phyloP scores from a whole-genome alignment of 768 basidiomycete genomes.

The Kwoniella newhampshirensis region DNA sequence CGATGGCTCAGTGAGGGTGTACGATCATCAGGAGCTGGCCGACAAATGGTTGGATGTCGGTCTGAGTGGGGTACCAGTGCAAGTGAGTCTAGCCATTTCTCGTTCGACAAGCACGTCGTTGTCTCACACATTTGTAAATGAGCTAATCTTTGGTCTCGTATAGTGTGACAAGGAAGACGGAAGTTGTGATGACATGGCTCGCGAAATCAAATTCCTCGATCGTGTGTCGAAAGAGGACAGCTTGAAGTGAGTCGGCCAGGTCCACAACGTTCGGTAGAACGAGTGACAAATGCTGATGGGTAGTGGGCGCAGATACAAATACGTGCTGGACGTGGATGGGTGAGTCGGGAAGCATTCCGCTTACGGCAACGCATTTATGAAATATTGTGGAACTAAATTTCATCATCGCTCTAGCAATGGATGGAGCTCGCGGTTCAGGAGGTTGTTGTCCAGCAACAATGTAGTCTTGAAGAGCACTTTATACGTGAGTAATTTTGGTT shows the following conservation, averaged over 20 bases:
- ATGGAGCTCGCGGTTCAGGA: slow-evolving; percentile 45
- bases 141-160: not conserved
- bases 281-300: not conserved
- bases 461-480: slow-evolving; percentile 48
- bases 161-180: slow-evolving; percentile 40
- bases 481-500: slow-evolving; percentile 46
- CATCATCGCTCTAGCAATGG: too few relatives aligned
- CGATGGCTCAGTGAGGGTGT: slow-evolving; percentile 21
- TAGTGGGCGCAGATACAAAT: slow-evolving; percentile 34
- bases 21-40: slow-evolving; percentile 27
- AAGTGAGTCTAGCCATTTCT: slow-evolving; percentile 27
- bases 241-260: slow-evolving; percentile 24
- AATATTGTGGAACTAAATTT: too few relatives aligned
- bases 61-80: slow-evolving; percentile 39
- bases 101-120: too few relatives aligned
- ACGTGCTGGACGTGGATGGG: slow-evolving; percentile 46
- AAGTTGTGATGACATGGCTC: slow-evolving; percentile 39
- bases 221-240: slow-evolving; percentile 35
- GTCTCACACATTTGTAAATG: too few relatives aligned
- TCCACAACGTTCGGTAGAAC: too few relatives aligned
- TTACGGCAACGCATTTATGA: too few relatives aligned
- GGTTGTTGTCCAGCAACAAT: slow-evolving; percentile 42
- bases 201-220: slow-evolving; percentile 42
- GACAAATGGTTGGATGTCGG: slow-evolving; percentile 42
- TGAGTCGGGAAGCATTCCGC: too few relatives aligned